Base-by-base conservation (phyloP, 2,329 filamentous ascomycete species). In the Colletotrichum gigasporum region DNA sequence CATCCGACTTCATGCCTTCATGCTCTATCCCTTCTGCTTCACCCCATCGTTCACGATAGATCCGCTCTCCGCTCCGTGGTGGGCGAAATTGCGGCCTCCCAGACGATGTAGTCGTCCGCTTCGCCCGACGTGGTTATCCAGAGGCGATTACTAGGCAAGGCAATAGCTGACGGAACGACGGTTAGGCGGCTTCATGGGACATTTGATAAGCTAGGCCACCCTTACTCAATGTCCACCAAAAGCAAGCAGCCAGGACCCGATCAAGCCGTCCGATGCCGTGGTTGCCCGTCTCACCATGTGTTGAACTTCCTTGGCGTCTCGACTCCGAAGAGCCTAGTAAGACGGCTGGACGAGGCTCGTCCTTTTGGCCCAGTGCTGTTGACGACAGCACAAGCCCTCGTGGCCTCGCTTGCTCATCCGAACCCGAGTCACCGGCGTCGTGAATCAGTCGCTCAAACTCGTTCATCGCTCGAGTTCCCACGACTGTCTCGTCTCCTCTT, bases 1-100 rank as follows among this genome's bases (percentile, higher is more conserved):
- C 30, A 14, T 47, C 53, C 53, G 39, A 35, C 39, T 34, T 45
- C 20, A 56, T 56, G 53, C 51, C 37, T 45, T 56, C 10, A 24
- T 26, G 5, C 41, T 22, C 42, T 14, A 12, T 28, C 16, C n/a
- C 30, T 32, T 12, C 30, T 7, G 30, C 30, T 32, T n/a, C n/a
- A n/a, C n/a, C n/a, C n/a, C n/a, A n/a, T n/a, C n/a, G n/a, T n/a
- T n/a, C n/a, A n/a, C n/a, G n/a, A n/a, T n/a, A n/a, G n/a, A n/a
- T n/a, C n/a, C n/a, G n/a, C n/a, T n/a, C n/a, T n/a, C n/a, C n/a
- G n/a, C n/a, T n/a, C n/a, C n/a, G n/a, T n/a, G n/a, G n/a, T n/a
- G n/a, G n/a, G n/a, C n/a, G n/a, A n/a, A n/a, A n/a, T n/a, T n/a
- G n/a, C n/a, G n/a, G n/a, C n/a, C n/a, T n/a, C n/a, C n/a, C n/a